Base-by-base conservation (phyloP, 495 filamentous ascomycete genomes). In the Lasiosphaeriaceae sp. region DNA sequence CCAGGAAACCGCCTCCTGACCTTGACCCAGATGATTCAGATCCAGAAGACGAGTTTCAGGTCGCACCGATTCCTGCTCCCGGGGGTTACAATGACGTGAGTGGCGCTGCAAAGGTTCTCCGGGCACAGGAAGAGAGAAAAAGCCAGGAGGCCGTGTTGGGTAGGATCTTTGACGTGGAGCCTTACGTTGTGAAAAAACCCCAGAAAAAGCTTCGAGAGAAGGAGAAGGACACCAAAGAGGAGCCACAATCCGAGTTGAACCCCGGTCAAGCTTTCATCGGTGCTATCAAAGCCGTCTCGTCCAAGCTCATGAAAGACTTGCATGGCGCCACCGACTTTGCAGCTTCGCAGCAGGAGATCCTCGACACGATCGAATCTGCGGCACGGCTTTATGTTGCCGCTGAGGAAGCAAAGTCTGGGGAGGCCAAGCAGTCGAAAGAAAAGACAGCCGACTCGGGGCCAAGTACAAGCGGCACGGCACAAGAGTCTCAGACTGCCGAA, bases 131-230 rank as follows among this genome's bases (percentile, higher is more conserved):
- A 58, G 79, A 81, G 58, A 74, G 70, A 44, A 76, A 76, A 52
- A 71, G 66, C 11, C 83, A 85, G 56, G 83, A 86, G 50, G 64
- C 72, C 0, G 77, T 83, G 0, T 61, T 86, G 29, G 79, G 74
- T 16, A 71, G 68, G 24, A 80, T 86, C 4, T 80, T 86, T 45
- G 78, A 76, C 26, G 56, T 83, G 2, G 76, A 81, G 41, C 58
- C 59, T 16, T 66, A 26, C 24, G 63, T 65, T 1, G 58, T 57
- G 11, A 71, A 69, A 50, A 69, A 63, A 45, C 41, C 56, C 0
- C 56, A 50, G 19, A 54, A 63, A 55, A 46, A 67, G 55, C 26
- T 55, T 20, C 59, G 63, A 34, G 56, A 74, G 21, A 63, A 64
- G 54, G 66, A 72, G 45, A 70, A 70, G 45, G 52, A 59, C 1